Percentiles rank a stretch among this genome's conserved stretches.
phyloP scores from a whole-genome alignment of 139 green algal genomes.

The Micromonas commoda region DNA sequence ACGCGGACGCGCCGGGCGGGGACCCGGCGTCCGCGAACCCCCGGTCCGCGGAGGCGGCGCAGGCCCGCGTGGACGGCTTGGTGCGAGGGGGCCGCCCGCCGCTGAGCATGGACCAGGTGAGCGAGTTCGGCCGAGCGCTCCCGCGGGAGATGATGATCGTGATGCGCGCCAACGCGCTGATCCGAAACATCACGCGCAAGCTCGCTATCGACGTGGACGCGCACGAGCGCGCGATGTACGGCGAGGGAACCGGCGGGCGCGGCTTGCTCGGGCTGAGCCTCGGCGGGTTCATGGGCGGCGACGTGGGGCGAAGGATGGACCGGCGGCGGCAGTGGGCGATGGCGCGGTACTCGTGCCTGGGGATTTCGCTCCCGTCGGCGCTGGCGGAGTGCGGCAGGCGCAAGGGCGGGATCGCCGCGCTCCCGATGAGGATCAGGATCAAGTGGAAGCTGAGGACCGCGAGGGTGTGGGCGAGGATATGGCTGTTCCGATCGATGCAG shows the following conservation, averaged over 20 bases:
- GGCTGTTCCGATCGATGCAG: not conserved
- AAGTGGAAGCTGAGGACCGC: not conserved
- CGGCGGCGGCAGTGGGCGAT: not conserved
- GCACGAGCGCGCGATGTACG: not conserved
- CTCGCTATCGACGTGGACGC: not conserved
- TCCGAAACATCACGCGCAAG: not conserved
- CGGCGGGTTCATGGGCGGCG: not conserved
- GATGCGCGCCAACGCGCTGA: constrained; percentile 8
- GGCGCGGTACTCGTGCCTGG: not conserved
- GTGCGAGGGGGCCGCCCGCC: not conserved
- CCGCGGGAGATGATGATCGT: constrained; percentile 15
- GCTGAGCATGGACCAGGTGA: not conserved
- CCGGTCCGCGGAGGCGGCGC: no score
- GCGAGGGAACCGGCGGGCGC: not conserved
- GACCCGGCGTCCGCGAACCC: no score
- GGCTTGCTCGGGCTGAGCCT: not conserved
- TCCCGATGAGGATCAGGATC: not conserved
- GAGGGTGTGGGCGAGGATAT: not conserved
- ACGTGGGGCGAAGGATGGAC: not conserved
- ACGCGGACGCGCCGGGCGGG: not conserved
- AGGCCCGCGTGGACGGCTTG: not conserved
- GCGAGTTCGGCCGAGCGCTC: not conserved
- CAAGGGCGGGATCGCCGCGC: not conserved
- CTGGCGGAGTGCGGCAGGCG: not conserved
- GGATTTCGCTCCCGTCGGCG: not conserved